Evolutionary conservation across 2,329 filamentous ascomycete genomes (phyloP).

Genomic region (Hypomyces rosellus): DNA sequence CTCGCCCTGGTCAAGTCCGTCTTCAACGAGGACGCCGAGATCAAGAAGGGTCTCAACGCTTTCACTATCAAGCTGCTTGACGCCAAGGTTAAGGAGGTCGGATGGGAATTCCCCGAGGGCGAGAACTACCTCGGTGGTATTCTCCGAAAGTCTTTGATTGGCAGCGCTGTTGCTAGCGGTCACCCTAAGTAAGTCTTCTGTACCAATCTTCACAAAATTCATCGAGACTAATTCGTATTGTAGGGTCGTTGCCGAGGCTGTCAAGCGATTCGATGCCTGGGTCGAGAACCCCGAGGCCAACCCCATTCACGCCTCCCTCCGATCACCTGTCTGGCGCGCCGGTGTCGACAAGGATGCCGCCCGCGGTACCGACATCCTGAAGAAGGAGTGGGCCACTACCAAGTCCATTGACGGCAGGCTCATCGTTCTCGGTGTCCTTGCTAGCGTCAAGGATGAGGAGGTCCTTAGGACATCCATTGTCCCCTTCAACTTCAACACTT

Average conservation of each 20-base stretch:
- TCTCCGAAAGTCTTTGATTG: constrained; percentile 74
- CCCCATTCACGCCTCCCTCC: constrained; percentile 75
- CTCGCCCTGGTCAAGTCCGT: constrained; percentile 74
- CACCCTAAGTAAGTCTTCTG: constrained; percentile 60
- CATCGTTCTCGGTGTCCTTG: constrained; percentile 70
- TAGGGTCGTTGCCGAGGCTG: constrained; percentile 65
- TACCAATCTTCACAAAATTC: neutral
- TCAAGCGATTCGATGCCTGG: constrained; percentile 76
- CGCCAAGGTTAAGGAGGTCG: constrained; percentile 68
- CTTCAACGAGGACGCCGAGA: constrained; percentile 68
- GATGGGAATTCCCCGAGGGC: constrained; percentile 72
- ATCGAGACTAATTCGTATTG: constrained; percentile 5
- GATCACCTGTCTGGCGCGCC: constrained; percentile 72
- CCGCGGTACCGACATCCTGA: constrained; percentile 64
- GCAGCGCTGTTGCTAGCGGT: constrained; percentile 66
- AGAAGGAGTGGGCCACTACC: constrained; percentile 77
- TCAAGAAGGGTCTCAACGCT: constrained; percentile 66
- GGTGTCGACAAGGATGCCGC: constrained; percentile 65
- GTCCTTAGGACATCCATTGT: constrained; percentile 61
- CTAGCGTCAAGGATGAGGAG: constrained; percentile 61
- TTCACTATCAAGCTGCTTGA: constrained; percentile 74
- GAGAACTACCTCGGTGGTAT: constrained; percentile 81
- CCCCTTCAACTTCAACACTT: constrained; percentile 70
- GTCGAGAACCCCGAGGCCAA: constrained; percentile 58
- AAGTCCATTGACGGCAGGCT: constrained; percentile 88